Evolutionary conservation across 2,329 filamentous ascomycete genomes (phyloP).

Genomic region (Colletotrichum tropicale): DNA sequence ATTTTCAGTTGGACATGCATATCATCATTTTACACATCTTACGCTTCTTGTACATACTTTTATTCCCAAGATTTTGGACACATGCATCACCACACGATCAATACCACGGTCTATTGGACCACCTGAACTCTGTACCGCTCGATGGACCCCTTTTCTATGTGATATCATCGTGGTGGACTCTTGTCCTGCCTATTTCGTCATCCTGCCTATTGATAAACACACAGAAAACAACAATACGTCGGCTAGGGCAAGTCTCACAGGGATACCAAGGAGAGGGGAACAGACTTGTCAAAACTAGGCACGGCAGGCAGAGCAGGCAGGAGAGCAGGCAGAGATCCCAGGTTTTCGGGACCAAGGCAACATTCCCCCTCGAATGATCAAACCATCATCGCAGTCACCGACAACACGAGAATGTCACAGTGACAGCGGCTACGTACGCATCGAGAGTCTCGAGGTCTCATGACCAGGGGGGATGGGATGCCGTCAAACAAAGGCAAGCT

Average conservation of each 20-base stretch:
- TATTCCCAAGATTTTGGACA: not conserved
- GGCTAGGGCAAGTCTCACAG: not conserved
- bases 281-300: not conserved
- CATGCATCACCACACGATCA: not conserved
- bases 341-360: slow-evolving; percentile 10
- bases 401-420: slow-evolving; percentile 12
- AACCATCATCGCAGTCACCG: not conserved
- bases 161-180: not conserved
- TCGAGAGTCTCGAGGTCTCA: not conserved
- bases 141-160: not conserved
- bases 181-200: not conserved
- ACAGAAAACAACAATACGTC: not conserved
- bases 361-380: not conserved
- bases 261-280: not conserved
- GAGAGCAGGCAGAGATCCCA: not conserved
- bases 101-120: not conserved
- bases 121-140: not conserved
- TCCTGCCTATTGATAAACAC: not conserved
- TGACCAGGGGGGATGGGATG: not conserved
- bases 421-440: not conserved
- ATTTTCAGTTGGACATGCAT: not conserved
- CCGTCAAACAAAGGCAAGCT: not conserved
- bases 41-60: slow-evolving; percentile 6
- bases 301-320: not conserved
- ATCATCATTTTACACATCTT: not conserved